Evolutionary conservation across 345 rosid genomes (phyloP).

Genomic region (Acer yangbiense): DNA sequence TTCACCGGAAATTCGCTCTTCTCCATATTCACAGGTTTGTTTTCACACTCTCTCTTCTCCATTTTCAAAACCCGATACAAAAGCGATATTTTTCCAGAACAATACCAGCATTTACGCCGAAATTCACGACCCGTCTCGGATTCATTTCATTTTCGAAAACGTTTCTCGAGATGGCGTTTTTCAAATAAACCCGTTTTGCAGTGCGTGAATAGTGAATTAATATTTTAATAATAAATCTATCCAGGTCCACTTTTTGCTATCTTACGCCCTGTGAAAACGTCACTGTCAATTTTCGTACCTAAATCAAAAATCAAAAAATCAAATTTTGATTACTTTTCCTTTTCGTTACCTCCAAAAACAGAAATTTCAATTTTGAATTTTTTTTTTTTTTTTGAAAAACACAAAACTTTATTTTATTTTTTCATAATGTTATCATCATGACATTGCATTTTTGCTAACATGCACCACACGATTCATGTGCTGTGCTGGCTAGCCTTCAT

Average conservation of each 20-base stretch:
- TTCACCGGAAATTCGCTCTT: not conserved
- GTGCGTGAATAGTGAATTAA: no score
- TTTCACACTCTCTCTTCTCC: not conserved
- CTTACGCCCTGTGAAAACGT: not conserved
- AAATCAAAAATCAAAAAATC: not conserved
- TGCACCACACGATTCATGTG: slow-evolving; percentile 30
- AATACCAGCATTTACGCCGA: no score
- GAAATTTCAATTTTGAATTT: not conserved
- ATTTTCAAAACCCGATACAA: not conserved
- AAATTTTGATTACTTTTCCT: not conserved
- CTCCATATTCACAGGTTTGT: not conserved
- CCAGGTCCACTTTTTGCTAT: not conserved
- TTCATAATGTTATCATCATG: not conserved
- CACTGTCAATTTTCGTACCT: not conserved
- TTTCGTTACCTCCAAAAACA: not conserved
- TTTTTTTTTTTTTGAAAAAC: not conserved
- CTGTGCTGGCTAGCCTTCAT: slow-evolving; percentile 16
- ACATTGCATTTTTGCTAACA: slow-evolving; percentile 16
- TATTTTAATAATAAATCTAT: not conserved
- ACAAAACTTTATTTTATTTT: no score
- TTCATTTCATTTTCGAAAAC: not conserved
- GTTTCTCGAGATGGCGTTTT: not conserved
- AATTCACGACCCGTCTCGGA: no score
- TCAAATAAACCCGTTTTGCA: not conserved
- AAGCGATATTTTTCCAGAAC: no score